A percentile compares a stretch with the other conserved stretches of the same genome.
phyloP scores from a whole-genome alignment of 2,329 filamentous ascomycete species.

The Pseudopyrenochaeta lycopersici region DNA sequence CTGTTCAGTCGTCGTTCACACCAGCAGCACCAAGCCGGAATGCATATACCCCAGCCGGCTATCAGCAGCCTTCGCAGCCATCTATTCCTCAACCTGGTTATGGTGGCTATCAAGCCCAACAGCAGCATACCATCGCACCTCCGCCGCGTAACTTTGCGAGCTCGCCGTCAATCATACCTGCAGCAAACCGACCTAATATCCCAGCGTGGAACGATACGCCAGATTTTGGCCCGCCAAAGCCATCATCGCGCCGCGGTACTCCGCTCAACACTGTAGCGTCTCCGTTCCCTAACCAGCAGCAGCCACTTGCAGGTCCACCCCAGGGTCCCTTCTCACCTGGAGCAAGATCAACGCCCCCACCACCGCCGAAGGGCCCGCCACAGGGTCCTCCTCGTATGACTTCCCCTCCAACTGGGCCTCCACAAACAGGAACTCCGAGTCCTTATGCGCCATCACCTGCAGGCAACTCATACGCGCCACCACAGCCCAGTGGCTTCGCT shows the following conservation, averaged over 20 bases:
- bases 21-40: conserved; percentile 37
- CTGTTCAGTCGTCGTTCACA: conserved; percentile 26
- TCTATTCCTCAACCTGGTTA: conserved; percentile 49
- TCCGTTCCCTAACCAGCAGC: conserved; percentile 74
- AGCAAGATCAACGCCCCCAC: conserved; percentile 73
- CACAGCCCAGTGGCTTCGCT: conserved; percentile 54
- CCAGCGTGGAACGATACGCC: conserved; percentile 96
- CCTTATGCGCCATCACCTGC: conserved; percentile 69
- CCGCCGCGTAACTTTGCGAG: conserved; percentile 73
- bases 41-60: conserved; percentile 61
- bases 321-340: conserved; percentile 67
- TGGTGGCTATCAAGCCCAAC: conserved; percentile 56
- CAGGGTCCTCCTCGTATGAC: conserved; percentile 63
- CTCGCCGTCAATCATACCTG: conserved; percentile 68
- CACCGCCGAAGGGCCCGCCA: conserved; percentile 78
- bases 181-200: conserved; percentile 74
- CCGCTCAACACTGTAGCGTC: conserved; percentile 76
- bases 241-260: conserved; percentile 77
- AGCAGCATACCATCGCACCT: conserved; percentile 60
- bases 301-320: conserved; percentile 61
- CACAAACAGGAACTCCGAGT: conserved; percentile 60
- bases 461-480: conserved; percentile 67
- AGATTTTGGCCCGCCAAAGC: conserved; percentile 73
- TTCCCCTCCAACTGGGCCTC: conserved; percentile 71
- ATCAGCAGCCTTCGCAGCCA: conserved; percentile 57